Evolutionary conservation across 495 filamentous ascomycete species (phyloP).

Genomic region (Chaetomium tenue): DNA sequence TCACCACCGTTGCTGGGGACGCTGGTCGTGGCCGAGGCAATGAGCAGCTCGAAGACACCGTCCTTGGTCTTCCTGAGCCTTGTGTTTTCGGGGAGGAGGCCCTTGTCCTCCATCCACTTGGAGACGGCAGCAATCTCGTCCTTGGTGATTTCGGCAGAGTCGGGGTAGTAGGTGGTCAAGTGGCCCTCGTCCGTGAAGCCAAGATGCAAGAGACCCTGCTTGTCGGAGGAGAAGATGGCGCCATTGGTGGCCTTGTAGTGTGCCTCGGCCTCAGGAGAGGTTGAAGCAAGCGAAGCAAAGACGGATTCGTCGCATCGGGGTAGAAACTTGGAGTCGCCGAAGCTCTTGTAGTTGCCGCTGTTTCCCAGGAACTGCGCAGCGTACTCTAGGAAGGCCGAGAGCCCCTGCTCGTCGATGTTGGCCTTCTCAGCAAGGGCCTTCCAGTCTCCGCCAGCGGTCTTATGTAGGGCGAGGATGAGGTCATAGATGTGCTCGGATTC

Average conservation of each 20-base stretch:
- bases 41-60: conserved; percentile 74
- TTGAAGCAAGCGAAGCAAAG: conserved; percentile 68
- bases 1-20: conserved; percentile 62
- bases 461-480: conserved; percentile 79
- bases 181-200: conserved; percentile 82
- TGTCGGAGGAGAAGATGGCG: conserved; percentile 69
- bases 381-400: conserved; percentile 81
- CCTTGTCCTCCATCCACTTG: conserved; percentile 71
- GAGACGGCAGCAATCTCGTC: conserved; percentile 73
- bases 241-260: conserved; percentile 67
- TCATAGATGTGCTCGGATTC: conserved; percentile 91
- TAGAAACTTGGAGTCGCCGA: conserved; percentile 93
- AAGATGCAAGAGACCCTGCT: conserved; percentile 71
- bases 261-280: conserved; percentile 57
- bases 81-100: conserved; percentile 77
- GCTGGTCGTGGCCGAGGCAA: conserved; percentile 64
- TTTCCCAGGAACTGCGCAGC: conserved; percentile 87
- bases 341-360: conserved; percentile 91
- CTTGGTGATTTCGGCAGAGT: conserved; percentile 80
- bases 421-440: conserved; percentile 64
- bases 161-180: conserved; percentile 89
- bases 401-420: conserved; percentile 64
- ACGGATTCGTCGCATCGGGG: conserved; percentile 67
- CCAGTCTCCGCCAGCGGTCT: conserved; percentile 76
- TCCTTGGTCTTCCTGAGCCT: conserved; percentile 71